phyloP scores from a whole-genome alignment of 2,329 filamentous ascomycete species.

The Aspergillus novoparasiticus region DNA sequence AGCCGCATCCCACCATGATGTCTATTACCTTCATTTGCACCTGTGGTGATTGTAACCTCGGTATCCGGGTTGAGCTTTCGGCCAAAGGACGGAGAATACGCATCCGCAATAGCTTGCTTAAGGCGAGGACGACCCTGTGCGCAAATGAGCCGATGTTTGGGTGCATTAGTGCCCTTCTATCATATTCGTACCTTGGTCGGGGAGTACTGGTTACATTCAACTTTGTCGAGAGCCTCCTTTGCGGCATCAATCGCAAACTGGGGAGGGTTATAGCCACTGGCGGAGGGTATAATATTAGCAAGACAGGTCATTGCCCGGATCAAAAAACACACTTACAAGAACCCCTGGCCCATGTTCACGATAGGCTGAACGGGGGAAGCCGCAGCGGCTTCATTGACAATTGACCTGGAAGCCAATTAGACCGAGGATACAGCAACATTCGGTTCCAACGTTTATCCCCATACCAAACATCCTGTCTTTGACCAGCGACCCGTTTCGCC shows the following conservation, averaged over 20 bases:
- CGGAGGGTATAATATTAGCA: not conserved
- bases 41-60: slow-evolving; percentile 90
- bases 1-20: not conserved
- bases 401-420: slow-evolving; percentile 52
- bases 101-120: slow-evolving; percentile 88
- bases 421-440: slow-evolving; percentile 1
- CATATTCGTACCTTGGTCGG: slow-evolving; percentile 69
- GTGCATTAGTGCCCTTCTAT: not conserved
- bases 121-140: slow-evolving; percentile 76
- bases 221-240: slow-evolving; percentile 81
- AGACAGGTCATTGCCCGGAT: not conserved
- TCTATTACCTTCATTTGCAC: slow-evolving; percentile 50
- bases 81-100: slow-evolving; percentile 89
- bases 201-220: slow-evolving; percentile 98
- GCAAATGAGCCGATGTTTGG: slow-evolving; percentile 8
- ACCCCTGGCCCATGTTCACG: slow-evolving; percentile 70
- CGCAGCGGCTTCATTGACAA: slow-evolving; percentile 68
- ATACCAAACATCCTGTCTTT: slow-evolving; percentile 56
- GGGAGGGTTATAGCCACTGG: slow-evolving; percentile 84
- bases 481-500: slow-evolving; percentile 51
- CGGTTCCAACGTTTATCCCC: slow-evolving; percentile 3
- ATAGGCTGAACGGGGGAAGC: slow-evolving; percentile 66
- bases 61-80: slow-evolving; percentile 81
- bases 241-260: slow-evolving; percentile 88
- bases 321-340: slow-evolving; percentile 47